Base-by-base conservation (phyloP, 2,329 filamentous ascomycete genomes). In the Aspergillus latus region DNA sequence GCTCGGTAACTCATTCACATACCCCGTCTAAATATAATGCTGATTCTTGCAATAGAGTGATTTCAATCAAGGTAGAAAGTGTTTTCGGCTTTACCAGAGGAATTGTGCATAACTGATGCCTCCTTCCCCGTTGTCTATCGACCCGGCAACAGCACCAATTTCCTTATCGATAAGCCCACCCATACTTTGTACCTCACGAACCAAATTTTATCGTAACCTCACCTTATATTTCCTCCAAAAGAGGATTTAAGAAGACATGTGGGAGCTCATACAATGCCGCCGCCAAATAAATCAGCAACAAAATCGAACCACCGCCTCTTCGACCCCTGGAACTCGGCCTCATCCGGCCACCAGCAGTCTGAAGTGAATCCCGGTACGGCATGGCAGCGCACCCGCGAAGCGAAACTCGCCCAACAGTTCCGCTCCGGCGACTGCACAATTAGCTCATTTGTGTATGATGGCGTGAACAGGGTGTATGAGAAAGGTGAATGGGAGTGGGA, bases 291-390 rank as follows among this genome's bases (percentile, higher is more conserved):
- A 54, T 39, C 15, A 52, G 13, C 34, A 21, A 21, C 21, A 29
- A 39, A 51, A 49, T 58, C 57, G 50, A 71, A 69, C 54, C 66
- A 69, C 63, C 61, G 59, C 39, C 58, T 66, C 61, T 76, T 77
- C 59, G 76, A 78, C 48, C 67, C 72, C 36, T 78, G 74, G 70
- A 91, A 91, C 74, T 87, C 86, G 11, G 84, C 85, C 10, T 85
- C 87, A 5, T 87, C 88, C 0, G 90, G 90, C 45, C 90, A 96
- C 70, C 92, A 96, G 73, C 82, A 85, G 42, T 84, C 89, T 43
- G 88, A 93, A 3, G 80, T 88, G 1, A 82, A 84, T 1, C 82
- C 82, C 26, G 82, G 80, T 64, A 85, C 77, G 62, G 81, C 84
- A 68, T 95, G 91, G 90, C 85, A 89, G 26, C 80, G 85, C 49